These are phyloP conservation scores for Blastobotrys proliferans DNA, from an alignment of 1,139 yeast genomes.

Conservation along the genomic window DNA sequence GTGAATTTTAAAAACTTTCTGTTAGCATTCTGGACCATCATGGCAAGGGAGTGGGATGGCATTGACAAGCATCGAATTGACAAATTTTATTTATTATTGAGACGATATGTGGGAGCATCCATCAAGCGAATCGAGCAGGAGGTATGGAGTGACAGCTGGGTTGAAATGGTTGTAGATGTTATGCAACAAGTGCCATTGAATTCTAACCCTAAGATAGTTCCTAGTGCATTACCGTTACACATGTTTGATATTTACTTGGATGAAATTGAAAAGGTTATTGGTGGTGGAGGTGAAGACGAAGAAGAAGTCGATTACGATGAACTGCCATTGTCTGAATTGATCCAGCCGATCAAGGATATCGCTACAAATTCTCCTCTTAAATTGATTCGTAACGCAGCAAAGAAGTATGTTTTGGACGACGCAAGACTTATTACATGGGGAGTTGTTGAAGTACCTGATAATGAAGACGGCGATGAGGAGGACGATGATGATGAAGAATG, in stretches of 20 bases:
- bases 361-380: constrained; percentile 51
- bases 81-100: constrained; percentile 74
- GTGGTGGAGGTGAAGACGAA: constrained; percentile 33
- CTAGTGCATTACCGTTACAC: constrained; percentile 81
- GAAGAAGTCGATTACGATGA: constrained; percentile 26
- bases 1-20: constrained; percentile 50
- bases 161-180: constrained; percentile 45
- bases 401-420: constrained; percentile 64
- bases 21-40: constrained; percentile 77
- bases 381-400: constrained; percentile 61
- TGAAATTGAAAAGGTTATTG: constrained; percentile 68
- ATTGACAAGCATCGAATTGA: constrained; percentile 78
- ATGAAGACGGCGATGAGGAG: constrained; percentile 35
- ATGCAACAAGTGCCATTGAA: constrained; percentile 37
- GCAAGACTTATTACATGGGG: constrained; percentile 65
- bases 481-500: constrained; percentile 30
- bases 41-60: constrained; percentile 76
- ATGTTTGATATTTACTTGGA: constrained; percentile 79
- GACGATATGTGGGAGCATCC: constrained; percentile 69
- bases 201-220: constrained; percentile 43
- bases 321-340: constrained; percentile 52
- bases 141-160: constrained; percentile 52
- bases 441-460: constrained; percentile 40
- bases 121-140: constrained; percentile 52
- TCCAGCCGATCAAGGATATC: constrained; percentile 57